Evolutionary conservation across 1,284 basidiomycete species (phyloP).

Genomic region (Ustilago shanxiensis): DNA sequence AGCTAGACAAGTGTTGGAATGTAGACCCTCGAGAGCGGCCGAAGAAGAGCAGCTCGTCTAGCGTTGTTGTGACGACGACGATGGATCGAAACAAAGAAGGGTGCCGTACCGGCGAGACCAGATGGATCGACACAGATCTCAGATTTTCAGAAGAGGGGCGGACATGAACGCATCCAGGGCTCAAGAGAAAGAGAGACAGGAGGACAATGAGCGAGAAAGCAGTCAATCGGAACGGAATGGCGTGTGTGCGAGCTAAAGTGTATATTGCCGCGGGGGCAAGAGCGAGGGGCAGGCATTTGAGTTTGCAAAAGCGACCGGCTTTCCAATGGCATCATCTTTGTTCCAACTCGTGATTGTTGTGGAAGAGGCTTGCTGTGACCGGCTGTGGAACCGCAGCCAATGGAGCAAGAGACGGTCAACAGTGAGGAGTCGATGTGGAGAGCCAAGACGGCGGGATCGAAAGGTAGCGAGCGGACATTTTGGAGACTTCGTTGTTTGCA

Average conservation of each 20-base stretch:
- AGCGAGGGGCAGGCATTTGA: background rate
- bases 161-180: background rate
- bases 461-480: background rate
- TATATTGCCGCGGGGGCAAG: background rate
- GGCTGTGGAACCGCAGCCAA: slow-evolving; percentile 13
- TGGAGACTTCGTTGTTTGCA: no score
- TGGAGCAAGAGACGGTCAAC: no score
- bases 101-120: background rate
- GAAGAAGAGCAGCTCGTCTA: background rate
- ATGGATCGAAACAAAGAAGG: no score
- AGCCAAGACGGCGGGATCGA: slow-evolving; percentile 12
- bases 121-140: slow-evolving; percentile 1
- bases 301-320: background rate
- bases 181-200: no score
- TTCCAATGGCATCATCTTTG: slow-evolving; percentile 28
- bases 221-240: no score
- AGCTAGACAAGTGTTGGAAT: background rate
- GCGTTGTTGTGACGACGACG: background rate
- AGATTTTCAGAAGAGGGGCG: background rate
- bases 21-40: background rate
- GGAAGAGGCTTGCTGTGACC: background rate
- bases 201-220: no score
- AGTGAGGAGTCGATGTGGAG: no score
- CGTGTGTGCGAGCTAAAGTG: no score
- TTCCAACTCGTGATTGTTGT: slow-evolving; percentile 6